phyloP scores from a whole-genome alignment of 257 asterid genomes.

The Echites panduratus region DNA sequence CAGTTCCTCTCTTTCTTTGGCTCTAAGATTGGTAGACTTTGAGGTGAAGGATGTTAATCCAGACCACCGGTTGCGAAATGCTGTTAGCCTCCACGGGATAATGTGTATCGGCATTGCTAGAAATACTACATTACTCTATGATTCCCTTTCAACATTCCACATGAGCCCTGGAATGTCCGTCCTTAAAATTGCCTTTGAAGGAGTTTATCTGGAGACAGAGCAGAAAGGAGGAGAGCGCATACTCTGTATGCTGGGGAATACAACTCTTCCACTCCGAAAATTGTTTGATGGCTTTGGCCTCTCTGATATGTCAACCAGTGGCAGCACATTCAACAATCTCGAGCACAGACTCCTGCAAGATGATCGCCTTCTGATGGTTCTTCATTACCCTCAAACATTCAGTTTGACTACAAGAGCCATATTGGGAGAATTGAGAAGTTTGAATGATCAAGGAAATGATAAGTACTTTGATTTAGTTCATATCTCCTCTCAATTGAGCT shows the following conservation, averaged over 20 bases:
- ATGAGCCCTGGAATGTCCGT: constrained; percentile 11
- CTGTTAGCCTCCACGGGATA: constrained; percentile 14
- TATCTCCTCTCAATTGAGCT: constrained; percentile 13
- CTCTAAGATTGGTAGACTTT: constrained; percentile 17
- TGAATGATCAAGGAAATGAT: constrained; percentile 9
- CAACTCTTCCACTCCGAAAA: background rate
- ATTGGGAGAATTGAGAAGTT: constrained; percentile 20
- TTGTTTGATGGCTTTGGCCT: background rate
- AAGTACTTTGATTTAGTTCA: constrained; percentile 10
- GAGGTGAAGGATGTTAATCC: constrained; percentile 19
- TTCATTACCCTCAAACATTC: constrained; percentile 11
- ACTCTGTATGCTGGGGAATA: constrained; percentile 22
- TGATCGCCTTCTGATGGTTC: constrained; percentile 15
- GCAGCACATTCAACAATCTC: background rate
- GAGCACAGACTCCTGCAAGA: constrained; percentile 3
- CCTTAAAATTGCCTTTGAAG: constrained; percentile 18
- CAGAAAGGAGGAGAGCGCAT: constrained; percentile 15
- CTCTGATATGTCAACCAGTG: background rate
- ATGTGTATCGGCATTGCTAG: constrained; percentile 17
- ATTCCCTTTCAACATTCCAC: background rate
- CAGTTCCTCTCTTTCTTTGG: background rate
- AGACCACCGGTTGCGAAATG: constrained; percentile 8
- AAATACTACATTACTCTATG: background rate
- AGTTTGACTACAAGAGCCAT: constrained; percentile 13
- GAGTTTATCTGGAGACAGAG: constrained; percentile 15